A percentile compares a stretch with the other conserved stretches of the same genome.
phyloP scores from a whole-genome alignment of 495 filamentous ascomycete species.

The Tuber borchii region DNA sequence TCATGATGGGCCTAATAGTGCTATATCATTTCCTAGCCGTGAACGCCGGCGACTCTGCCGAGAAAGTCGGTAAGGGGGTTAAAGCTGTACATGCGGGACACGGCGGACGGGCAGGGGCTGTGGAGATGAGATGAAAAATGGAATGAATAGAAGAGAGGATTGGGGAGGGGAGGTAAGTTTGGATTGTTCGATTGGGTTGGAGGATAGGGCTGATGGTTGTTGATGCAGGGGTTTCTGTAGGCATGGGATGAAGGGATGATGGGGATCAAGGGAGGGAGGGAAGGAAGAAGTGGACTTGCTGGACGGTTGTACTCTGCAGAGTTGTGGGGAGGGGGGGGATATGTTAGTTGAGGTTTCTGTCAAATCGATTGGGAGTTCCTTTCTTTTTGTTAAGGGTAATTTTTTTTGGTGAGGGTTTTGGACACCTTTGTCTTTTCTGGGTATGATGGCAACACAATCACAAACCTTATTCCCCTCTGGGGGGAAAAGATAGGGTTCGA shows the following conservation, averaged over 20 bases:
- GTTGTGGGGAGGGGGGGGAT: not conserved
- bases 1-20: conserved; percentile 88
- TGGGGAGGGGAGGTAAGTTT: not conserved
- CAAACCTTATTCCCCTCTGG: not conserved
- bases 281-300: not conserved
- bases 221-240: not conserved
- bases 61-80: conserved; percentile 15
- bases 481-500: not conserved
- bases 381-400: not conserved
- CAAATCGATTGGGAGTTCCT: not conserved
- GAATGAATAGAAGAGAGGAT: not conserved
- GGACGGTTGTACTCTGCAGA: not conserved
- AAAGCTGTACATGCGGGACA: conserved; percentile 14
- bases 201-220: not conserved
- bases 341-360: not conserved
- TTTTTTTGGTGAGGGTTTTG: not conserved
- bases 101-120: conserved; percentile 17
- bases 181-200: not conserved
- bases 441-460: not conserved
- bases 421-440: not conserved
- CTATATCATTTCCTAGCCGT: conserved; percentile 96
- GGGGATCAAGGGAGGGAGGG: conserved; percentile 28
- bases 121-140: conserved; percentile 54
- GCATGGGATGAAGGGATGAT: not conserved
- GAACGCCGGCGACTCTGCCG: conserved; percentile 55